Percentiles rank a stretch among this genome's conserved stretches.
These are phyloP conservation scores for Phialocephala sp. DNA, from an alignment of 2,329 filamentous ascomycete species.

Conservation along the genomic window DNA sequence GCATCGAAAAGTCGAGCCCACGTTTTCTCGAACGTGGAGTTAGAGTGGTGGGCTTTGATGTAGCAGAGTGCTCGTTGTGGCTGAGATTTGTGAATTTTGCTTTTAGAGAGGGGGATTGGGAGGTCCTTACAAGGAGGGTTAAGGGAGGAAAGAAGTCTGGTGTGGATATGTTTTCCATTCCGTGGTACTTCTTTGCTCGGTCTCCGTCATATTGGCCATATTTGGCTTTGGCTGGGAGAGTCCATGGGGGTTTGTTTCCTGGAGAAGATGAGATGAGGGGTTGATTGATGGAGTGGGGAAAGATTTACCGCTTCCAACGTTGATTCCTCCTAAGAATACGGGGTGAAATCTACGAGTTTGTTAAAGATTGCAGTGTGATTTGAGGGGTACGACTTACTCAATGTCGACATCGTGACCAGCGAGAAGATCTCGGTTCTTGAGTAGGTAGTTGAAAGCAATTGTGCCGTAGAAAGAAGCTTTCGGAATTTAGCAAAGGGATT, in stretches of 20 bases:
- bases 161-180: conserved; percentile 47
- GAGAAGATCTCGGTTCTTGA: conserved; percentile 60
- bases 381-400: conserved; percentile 57
- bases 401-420: conserved; percentile 62
- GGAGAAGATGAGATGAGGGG: conserved; percentile 15
- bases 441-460: conserved; percentile 63
- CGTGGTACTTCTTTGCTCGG: conserved; percentile 58
- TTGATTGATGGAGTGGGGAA: background rate
- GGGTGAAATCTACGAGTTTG: conserved; percentile 64
- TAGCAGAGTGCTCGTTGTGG: conserved; percentile 43
- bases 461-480: conserved; percentile 67
- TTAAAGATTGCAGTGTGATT: conserved; percentile 1
- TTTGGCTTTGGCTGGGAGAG: conserved; percentile 67
- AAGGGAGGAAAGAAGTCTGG: conserved; percentile 60
- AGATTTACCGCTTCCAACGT: conserved; percentile 58
- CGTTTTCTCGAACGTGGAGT: conserved; percentile 52
- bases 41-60: conserved; percentile 37
- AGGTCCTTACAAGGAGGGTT: conserved; percentile 48
- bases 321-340: conserved; percentile 73
- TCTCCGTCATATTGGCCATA: conserved; percentile 58
- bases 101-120: conserved; percentile 36
- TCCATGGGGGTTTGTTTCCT: conserved; percentile 80
- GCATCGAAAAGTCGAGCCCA: conserved; percentile 61
- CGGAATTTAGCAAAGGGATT: background rate
- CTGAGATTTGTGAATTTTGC: conserved; percentile 55